Base-by-base conservation (phyloP, 352 stramenopile genomes). In the Phytopythium oedochilum region DNA sequence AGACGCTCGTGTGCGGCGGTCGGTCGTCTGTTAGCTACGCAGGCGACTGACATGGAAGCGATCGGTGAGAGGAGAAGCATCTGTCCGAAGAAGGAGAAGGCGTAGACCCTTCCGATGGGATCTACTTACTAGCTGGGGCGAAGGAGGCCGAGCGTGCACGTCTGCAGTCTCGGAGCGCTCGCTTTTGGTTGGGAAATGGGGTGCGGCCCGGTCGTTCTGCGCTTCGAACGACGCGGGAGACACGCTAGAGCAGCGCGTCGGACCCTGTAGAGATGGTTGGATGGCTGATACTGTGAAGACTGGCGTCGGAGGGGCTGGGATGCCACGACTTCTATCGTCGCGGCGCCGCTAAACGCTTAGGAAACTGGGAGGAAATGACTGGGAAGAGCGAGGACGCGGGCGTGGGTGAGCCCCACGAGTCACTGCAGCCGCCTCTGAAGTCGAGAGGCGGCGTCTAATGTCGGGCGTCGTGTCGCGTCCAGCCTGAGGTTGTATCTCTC, bases 31-130 rank as follows among this genome's bases (percentile, higher is more conserved):
- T 32, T 55, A 55, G 48, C 48, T 55, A 55, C 31, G 20, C 34
- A 55, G 48, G 5, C 32, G 22, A 23, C 32, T 35, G 25, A 2
- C 32, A n/a, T 17, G 15, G 11, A n/a, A n/a, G n/a, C n/a, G n/a
- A n/a, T n/a, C n/a, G n/a, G n/a, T n/a, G n/a, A n/a, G n/a, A n/a
- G n/a, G n/a, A n/a, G n/a, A n/a, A n/a, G n/a, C 11, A 42, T 28
- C 20, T 15, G 15, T 28, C 4, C 8, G 31, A 32, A 20, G 18
- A 17, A 18, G 15, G 10, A 18, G 22, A 7, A 42, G 22, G 18
- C 35, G 48, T 26, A 55, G 20, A 44, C 11, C 48, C 48, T 55
- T 55, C 48, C 48, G 48, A 55, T 55, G 48, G 48, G 32, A 32
- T 55, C 48, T 45, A 38, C 48, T 55, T n/a, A 23, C n/a, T 38